Conservation (phyloP, 2,329 filamentous ascomycete species). For the Diaporthe vaccinii region DNA sequence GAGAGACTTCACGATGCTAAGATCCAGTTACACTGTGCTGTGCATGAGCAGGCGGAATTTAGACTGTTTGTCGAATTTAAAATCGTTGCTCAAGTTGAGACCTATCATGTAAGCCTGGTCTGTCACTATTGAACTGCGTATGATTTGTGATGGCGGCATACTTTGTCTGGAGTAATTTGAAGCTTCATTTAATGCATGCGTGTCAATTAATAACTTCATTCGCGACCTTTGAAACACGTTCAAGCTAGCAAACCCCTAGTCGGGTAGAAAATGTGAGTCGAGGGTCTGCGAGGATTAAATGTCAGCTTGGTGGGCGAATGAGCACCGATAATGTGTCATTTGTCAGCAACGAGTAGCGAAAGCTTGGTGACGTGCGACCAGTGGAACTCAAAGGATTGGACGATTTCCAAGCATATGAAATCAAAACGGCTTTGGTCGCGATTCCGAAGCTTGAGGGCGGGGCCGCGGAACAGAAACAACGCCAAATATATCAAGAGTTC, state of each 20-base stretch:
- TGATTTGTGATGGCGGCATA: background rate
- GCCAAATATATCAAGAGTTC: background rate
- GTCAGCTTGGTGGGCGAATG: background rate
- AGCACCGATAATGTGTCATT: background rate
- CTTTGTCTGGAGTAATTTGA: background rate
- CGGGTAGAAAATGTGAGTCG: background rate
- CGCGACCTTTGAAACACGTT: background rate
- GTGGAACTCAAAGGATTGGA: background rate
- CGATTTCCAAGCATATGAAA: slow-evolving; percentile 22
- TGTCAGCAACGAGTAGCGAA: slow-evolving; percentile 2
- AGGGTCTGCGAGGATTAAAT: background rate
- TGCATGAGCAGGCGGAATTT: background rate
- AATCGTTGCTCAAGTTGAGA: too few relatives aligned
- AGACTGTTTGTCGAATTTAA: too few relatives aligned
- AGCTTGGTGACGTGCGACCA: background rate
- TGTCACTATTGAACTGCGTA: background rate
- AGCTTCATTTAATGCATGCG: background rate
- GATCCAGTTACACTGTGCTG: background rate
- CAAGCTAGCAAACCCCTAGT: background rate
- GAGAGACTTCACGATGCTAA: background rate
- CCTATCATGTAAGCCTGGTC: too few relatives aligned
- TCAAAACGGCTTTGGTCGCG: background rate
- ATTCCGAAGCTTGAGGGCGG: background rate
- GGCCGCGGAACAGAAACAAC: background rate
- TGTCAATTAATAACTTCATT: background rate